Conservation (phyloP, 257 asterid genomes). For the Penstemon barbatus region DNA sequence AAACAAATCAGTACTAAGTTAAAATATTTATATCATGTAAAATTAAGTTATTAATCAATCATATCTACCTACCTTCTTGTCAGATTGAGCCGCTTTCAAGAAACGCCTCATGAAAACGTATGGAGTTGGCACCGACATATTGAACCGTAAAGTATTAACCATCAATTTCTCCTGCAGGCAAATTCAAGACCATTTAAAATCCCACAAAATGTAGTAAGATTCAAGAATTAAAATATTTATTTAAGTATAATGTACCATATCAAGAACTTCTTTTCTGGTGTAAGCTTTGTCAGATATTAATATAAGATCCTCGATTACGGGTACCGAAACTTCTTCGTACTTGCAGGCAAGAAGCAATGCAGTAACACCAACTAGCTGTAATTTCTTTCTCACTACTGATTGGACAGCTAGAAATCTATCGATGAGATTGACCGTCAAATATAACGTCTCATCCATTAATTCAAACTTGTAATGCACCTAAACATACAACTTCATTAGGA, state of each 20-base stretch:
- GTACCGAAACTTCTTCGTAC: conserved; percentile 92
- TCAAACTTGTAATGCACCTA: conserved; percentile 98
- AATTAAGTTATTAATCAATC: background rate
- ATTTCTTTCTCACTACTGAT: conserved; percentile 69
- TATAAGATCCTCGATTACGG: conserved; percentile 84
- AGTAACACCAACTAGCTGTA: conserved; percentile 88
- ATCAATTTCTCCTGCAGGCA: conserved; percentile 71
- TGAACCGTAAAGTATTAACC: conserved; percentile 69
- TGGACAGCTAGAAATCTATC: conserved; percentile 70
- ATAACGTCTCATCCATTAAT: conserved; percentile 89
- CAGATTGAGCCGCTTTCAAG: conserved; percentile 79
- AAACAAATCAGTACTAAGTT: conserved; percentile 7
- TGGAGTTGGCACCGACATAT: conserved; percentile 78
- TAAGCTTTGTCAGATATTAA: conserved; percentile 85
- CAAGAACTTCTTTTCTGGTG: conserved; percentile 69
- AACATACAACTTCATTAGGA: background rate
- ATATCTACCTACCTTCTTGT: conserved; percentile 49
- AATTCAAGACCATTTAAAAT: background rate
- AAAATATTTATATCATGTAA: background rate
- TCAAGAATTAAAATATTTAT: background rate
- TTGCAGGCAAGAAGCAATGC: conserved; percentile 95
- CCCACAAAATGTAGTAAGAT: background rate
- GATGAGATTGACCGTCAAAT: conserved; percentile 75
- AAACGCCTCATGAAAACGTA: conserved; percentile 84
- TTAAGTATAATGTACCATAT: conserved; percentile 50